These are phyloP conservation scores for Colletotrichum scovillei DNA, from an alignment of 2,329 filamentous ascomycete genomes.

Conservation along the genomic window DNA sequence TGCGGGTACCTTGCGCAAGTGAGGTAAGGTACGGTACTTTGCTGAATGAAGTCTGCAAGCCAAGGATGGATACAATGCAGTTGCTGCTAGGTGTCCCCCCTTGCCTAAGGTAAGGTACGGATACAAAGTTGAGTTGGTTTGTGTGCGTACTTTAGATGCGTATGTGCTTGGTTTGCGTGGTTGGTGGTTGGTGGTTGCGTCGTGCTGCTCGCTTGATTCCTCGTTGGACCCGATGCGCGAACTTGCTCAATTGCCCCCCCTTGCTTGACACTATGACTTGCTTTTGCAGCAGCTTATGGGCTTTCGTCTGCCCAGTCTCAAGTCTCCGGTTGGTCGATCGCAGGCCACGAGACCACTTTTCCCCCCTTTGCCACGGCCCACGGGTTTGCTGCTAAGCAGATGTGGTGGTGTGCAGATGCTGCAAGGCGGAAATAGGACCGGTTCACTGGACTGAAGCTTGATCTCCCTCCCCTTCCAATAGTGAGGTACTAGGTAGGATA, in stretches of 20 bases:
- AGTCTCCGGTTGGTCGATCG: slow-evolving; percentile 20
- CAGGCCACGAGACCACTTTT: slow-evolving; percentile 23
- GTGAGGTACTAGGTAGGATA: too few relatives aligned
- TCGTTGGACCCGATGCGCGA: neutral
- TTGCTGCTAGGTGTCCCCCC: neutral
- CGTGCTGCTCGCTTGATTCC: neutral
- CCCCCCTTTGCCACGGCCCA: neutral
- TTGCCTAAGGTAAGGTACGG: neutral
- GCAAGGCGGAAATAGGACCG: slow-evolving; percentile 6
- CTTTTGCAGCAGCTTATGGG: slow-evolving; percentile 9
- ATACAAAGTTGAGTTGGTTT: too few relatives aligned
- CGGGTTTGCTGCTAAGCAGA: slow-evolving; percentile 9
- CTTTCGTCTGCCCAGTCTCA: neutral
- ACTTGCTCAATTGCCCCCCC: neutral
- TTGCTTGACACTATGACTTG: slow-evolving; percentile 31
- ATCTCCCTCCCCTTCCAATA: neutral
- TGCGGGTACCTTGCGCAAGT: neutral
- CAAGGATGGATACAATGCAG: neutral
- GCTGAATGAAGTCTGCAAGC: neutral
- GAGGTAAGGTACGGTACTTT: neutral
- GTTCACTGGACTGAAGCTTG: neutral
- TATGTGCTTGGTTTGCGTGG: too few relatives aligned
- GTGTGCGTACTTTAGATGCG: too few relatives aligned
- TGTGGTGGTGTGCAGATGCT: neutral
- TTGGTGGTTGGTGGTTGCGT: neutral